Percentiles rank a stretch among this genome's conserved stretches.
Conservation (phyloP, 768 basidiomycete genomes). For the Xerocomellus amylosporus region DNA sequence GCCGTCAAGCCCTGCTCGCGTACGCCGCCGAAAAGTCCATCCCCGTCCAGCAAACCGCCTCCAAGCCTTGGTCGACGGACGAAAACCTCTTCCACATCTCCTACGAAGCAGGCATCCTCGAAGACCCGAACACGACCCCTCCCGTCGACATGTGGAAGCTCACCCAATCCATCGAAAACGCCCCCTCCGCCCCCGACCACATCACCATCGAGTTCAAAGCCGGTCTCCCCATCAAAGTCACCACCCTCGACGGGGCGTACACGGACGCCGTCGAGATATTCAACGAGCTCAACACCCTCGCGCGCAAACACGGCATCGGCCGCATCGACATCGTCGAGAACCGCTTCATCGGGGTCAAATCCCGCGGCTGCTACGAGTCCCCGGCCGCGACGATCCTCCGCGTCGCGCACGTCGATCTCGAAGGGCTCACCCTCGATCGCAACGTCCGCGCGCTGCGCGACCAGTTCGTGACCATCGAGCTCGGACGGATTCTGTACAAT, state of each 20-base stretch:
- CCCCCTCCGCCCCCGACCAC: constrained; percentile 74
- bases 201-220: constrained; percentile 82
- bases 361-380: constrained; percentile 98
- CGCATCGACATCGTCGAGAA: constrained; percentile 99
- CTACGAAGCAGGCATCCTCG: constrained; percentile 98
- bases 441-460: constrained; percentile 94
- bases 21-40: constrained; percentile 88
- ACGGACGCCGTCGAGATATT: constrained; percentile 97
- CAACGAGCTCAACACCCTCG: constrained; percentile 85
- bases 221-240: constrained; percentile 86
- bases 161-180: constrained; percentile 76
- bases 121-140: constrained; percentile 93
- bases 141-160: constrained; percentile 99
- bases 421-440: constrained; percentile 96
- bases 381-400: constrained; percentile 97
- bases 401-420: constrained; percentile 92
- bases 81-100: constrained; percentile 99
- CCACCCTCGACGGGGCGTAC: constrained; percentile 56
- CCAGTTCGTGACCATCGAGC: constrained; percentile 88
- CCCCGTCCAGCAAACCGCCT: constrained; percentile 90
- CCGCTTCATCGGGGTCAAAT: constrained; percentile 98
- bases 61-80: constrained; percentile 99
- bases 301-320: constrained; percentile 92
- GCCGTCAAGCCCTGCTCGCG: constrained; percentile 87
- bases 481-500: constrained; percentile 93